Evolutionary conservation across 345 rosid genomes (phyloP).

Genomic region (Populus simonii): DNA sequence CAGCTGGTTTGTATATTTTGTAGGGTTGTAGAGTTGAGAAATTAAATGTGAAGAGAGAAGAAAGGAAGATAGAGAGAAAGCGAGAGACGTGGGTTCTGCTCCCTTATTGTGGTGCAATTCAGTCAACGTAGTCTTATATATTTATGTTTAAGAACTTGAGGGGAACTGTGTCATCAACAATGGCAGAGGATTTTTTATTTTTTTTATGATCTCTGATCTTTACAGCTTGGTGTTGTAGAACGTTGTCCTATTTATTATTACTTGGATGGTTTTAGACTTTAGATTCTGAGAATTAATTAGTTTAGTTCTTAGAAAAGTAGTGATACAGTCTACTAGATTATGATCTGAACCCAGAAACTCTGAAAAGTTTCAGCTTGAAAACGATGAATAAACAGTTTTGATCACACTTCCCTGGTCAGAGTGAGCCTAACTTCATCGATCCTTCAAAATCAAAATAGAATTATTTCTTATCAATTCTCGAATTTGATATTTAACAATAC

Average conservation of each 20-base stretch:
- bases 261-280: conserved; percentile 17
- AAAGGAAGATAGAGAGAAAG: conserved; percentile 10
- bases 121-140: conserved; percentile 41
- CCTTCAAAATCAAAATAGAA: neutral
- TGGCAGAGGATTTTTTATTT: conserved; percentile 26
- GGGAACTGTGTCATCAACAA: conserved; percentile 40
- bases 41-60: conserved; percentile 7
- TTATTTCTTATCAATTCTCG: neutral
- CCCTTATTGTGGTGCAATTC: conserved; percentile 44
- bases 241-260: conserved; percentile 8
- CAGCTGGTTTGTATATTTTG: neutral
- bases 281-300: conserved; percentile 7
- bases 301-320: neutral
- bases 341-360: conserved; percentile 29
- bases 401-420: neutral
- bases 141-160: conserved; percentile 45
- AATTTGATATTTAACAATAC: too few relatives aligned
- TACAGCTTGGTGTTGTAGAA: neutral
- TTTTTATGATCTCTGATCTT: neutral
- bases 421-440: neutral
- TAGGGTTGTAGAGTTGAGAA: conserved; percentile 5
- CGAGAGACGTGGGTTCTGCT: conserved; percentile 61
- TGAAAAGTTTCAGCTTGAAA: conserved; percentile 37
- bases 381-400: conserved; percentile 4
- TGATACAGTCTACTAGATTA: conserved; percentile 6